Evolutionary conservation across 108 stramenopile genomes (phyloP).

Genomic region (Heterococcus sp.): DNA sequence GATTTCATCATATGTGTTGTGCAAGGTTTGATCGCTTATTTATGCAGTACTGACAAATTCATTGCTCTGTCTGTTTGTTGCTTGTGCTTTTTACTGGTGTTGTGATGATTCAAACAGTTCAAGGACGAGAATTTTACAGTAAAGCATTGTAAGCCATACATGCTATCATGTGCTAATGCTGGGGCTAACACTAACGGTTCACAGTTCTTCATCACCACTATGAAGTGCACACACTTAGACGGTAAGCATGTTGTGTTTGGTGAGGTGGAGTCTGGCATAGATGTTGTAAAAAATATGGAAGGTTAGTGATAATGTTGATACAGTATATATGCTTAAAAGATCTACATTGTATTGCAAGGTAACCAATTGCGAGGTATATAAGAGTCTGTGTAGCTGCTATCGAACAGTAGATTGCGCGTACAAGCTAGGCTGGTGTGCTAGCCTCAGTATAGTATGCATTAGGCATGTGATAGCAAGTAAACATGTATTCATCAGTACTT

Average conservation of each 20-base stretch:
- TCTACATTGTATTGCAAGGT: not conserved
- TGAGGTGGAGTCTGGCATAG: conserved; percentile 92
- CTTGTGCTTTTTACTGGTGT: not conserved
- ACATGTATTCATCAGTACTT: too few species aligned
- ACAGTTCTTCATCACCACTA: conserved; percentile 79
- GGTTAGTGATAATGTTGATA: conserved; percentile 82
- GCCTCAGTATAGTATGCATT: not conserved
- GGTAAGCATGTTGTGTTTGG: conserved; percentile 99
- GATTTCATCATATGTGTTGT: too few species aligned
- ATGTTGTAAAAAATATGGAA: conserved; percentile 77
- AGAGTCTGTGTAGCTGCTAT: not conserved
- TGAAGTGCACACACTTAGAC: conserved; percentile 68
- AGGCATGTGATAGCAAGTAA: not conserved
- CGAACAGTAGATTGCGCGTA: not conserved
- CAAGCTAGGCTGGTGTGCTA: not conserved
- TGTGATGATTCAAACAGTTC: conserved; percentile 10
- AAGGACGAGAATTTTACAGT: conserved; percentile 74
- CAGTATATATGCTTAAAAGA: conserved; percentile 48
- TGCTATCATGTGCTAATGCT: conserved; percentile 94
- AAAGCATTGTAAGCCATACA: conserved; percentile 76
- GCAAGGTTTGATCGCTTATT: too few species aligned
- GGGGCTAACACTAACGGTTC: conserved; percentile 81
- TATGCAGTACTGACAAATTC: too few species aligned
- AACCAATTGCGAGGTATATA: not conserved
- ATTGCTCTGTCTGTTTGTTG: not conserved